Evolutionary conservation across 805 yeast species (phyloP), one percentile per base, ranked within the genome.

Genomic region (Wickerhamiella spandovensis): DNA sequence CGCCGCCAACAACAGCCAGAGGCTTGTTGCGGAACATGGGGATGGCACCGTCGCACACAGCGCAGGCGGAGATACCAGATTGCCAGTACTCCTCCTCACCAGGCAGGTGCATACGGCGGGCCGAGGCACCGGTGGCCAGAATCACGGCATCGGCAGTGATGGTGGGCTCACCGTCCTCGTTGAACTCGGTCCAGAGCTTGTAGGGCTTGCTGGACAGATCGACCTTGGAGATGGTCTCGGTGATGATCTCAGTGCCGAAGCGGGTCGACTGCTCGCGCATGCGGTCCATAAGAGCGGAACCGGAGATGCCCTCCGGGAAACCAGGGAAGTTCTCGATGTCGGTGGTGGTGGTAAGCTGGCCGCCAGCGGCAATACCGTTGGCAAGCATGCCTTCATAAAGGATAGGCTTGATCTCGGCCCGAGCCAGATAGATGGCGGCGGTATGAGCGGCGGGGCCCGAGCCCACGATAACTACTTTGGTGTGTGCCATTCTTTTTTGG

Each of bases 391-490:
- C 98, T 72, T 92, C 98, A 71, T 88, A 92, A 60, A 92, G 69
- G 28, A 84, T 81, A 22, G 98, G 97, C 69, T 84, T 81, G 64
- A 88, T 79, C 74, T 92, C 98, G 43, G 98, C 98, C 70, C 98
- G 82, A 28, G 97, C 82, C 50, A 92, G 74, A 69, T 92, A 92
- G 67, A 92, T 86, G 57, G 98, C 98, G 48, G 98, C 98, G 43
- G 98, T 92, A 76, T 92, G 96, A 50, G 97, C 98, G 51, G 98
- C 98, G 51, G 98, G 98, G 61, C 98, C 98, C 50, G 97, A 89
- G 44, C 98, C 97, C 47, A 66, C 63, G 44, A 66, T 66, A 45
- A 65, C 67, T 28, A 66, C 69, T 13, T 51, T 55, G 46, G 57
- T 58, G 58, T 66, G 69, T 18, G 54, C 51, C 54, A 51, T 54